These are phyloP conservation scores for Rickenella mellea DNA, from an alignment of 768 basidiomycete genomes.

Conservation along the genomic window DNA sequence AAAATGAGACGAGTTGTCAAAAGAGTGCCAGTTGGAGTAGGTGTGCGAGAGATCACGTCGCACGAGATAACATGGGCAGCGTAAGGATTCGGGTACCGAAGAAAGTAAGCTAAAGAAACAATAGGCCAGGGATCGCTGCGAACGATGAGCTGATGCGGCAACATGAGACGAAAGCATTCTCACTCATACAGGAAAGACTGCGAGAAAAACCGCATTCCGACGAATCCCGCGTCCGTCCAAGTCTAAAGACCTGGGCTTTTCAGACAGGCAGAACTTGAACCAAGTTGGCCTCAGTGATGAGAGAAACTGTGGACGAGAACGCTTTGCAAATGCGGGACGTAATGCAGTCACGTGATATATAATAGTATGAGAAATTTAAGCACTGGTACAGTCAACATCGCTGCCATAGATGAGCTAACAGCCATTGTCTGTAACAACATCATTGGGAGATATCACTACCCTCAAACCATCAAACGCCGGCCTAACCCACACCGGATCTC, in stretches of 20 bases:
- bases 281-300: neutral
- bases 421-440: slow-evolving; percentile 24
- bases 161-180: slow-evolving; percentile 15
- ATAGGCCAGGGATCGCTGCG: slow-evolving; percentile 87
- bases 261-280: neutral
- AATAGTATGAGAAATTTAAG: neutral
- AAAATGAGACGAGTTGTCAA: slow-evolving; percentile 85
- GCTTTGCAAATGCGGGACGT: too few relatives aligned
- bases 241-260: neutral
- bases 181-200: slow-evolving; percentile 51
- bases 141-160: slow-evolving; percentile 6
- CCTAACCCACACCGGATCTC: slow-evolving; percentile 46
- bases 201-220: slow-evolving; percentile 42
- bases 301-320: too few relatives aligned
- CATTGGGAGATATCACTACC: slow-evolving; percentile 34
- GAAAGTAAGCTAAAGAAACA: slow-evolving; percentile 86
- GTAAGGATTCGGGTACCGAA: slow-evolving; percentile 94
- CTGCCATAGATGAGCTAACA: neutral
- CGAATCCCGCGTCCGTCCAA: slow-evolving; percentile 20
- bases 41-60: slow-evolving; percentile 82
- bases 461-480: slow-evolving; percentile 72
- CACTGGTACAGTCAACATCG: neutral
- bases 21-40: slow-evolving; percentile 66
- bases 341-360: too few relatives aligned
- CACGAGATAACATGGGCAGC: slow-evolving; percentile 90